Conservation (phyloP, 148 eudicot species). For the Spergularia bocconei region DNA sequence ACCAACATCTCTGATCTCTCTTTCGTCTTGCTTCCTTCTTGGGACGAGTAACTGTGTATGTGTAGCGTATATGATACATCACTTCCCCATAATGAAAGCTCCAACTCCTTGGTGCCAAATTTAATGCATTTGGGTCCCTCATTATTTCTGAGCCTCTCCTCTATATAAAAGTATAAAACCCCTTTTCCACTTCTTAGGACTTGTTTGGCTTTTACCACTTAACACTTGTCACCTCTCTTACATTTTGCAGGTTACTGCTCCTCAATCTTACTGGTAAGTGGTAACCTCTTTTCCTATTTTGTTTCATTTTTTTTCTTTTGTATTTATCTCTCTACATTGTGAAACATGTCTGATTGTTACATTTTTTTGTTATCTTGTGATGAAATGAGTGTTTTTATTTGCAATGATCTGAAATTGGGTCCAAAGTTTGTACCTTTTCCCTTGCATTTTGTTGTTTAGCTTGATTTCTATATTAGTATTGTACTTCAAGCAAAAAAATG, state of each 20-base stretch:
- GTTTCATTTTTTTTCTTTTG: not conserved
- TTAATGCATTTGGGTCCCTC: conserved; percentile 1
- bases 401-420: not conserved
- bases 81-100: conserved; percentile 13
- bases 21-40: not conserved
- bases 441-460: not conserved
- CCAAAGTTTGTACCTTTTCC: conserved; percentile 4
- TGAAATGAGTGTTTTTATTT: not conserved
- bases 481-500: too few species aligned
- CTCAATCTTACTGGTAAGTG: conserved; percentile 1
- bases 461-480: not conserved
- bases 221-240: conserved; percentile 8
- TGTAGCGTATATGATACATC: not conserved
- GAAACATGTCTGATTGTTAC: not conserved
- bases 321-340: not conserved
- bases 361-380: not conserved
- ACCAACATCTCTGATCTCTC: not conserved
- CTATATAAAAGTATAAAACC: not conserved
- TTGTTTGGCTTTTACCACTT: not conserved
- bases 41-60: conserved; percentile 16
- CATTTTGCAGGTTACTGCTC: not conserved
- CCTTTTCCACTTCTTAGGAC: not conserved
- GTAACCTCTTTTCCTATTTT: conserved; percentile 1
- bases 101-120: conserved; percentile 4
- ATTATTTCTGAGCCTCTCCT: not conserved